Conservation (phyloP, 225 moss, liverwort and hornwort genomes). For the Sphagnum contortum region DNA sequence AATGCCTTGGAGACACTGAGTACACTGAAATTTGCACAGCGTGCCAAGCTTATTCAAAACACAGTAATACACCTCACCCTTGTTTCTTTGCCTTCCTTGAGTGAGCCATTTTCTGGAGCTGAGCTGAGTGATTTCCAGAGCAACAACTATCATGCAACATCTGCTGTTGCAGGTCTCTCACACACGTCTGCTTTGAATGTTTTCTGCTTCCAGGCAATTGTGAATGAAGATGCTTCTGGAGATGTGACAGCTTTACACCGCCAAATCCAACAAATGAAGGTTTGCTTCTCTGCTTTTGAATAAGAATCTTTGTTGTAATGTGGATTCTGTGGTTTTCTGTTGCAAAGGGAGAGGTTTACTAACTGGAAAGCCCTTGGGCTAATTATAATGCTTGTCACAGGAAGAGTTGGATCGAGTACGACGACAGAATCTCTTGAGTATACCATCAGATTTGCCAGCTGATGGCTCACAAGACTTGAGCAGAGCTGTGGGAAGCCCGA, state of each 20-base stretch:
- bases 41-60: conserved; percentile 60
- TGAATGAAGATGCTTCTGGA: conserved; percentile 59
- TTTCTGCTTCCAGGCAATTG: conserved; percentile 35
- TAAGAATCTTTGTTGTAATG: too few species aligned
- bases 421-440: conserved; percentile 43
- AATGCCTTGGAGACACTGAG: conserved; percentile 60
- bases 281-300: conserved; percentile 3
- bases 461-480: conserved; percentile 22
- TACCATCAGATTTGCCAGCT: conserved; percentile 17
- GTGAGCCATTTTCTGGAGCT: too few species aligned
- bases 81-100: neutral
- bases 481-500: conserved; percentile 17
- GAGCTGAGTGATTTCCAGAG: too few species aligned
- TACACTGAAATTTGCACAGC: conserved; percentile 62
- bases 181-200: neutral
- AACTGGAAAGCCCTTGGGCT: too few species aligned
- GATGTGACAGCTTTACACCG: conserved; percentile 59
- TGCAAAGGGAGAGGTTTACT: too few species aligned
- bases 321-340: too few species aligned
- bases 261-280: conserved; percentile 55
- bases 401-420: conserved; percentile 58
- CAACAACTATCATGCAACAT: too few species aligned
- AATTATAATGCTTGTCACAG: conserved; percentile 11
- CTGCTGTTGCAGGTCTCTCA: too few species aligned
- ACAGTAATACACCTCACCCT: conserved; percentile 24